Conservation (phyloP, 768 basidiomycete species). For the Mycena vitilis region DNA sequence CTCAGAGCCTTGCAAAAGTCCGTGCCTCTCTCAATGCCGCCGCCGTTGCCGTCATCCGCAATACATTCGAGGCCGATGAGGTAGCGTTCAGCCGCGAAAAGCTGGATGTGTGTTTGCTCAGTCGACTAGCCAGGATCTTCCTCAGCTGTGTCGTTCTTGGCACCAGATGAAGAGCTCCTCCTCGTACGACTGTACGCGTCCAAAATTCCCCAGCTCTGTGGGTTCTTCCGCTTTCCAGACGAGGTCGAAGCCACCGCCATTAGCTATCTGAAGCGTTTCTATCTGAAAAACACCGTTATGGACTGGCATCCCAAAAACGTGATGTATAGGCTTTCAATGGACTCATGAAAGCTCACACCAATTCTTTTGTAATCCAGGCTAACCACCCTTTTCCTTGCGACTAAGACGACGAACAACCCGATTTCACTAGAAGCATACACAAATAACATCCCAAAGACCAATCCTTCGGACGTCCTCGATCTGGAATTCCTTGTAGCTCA, state of each 20-base stretch:
- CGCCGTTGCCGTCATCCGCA: constrained; percentile 81
- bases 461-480: constrained; percentile 86
- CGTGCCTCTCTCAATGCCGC: constrained; percentile 77
- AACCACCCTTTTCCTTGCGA: constrained; percentile 93
- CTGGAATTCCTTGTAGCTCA: constrained; percentile 97
- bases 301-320: constrained; percentile 99
- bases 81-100: constrained; percentile 53
- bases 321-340: constrained; percentile 69
- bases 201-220: constrained; percentile 88
- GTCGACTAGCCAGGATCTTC: constrained; percentile 76
- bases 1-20: constrained; percentile 67
- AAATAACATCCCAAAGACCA: constrained; percentile 83
- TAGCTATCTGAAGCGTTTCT: constrained; percentile 95
- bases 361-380: constrained; percentile 66
- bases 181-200: constrained; percentile 91
- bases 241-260: constrained; percentile 94
- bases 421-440: constrained; percentile 91
- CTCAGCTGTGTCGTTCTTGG: constrained; percentile 76
- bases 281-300: constrained; percentile 98
- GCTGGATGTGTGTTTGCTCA: constrained; percentile 7
- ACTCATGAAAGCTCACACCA: constrained; percentile 9
- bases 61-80: constrained; percentile 83
- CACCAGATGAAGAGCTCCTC: constrained; percentile 84
- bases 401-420: constrained; percentile 96
- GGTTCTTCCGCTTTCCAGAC: constrained; percentile 88